Evolutionary conservation across 2,329 filamentous ascomycete genomes (phyloP).

Genomic region (Aspergillus versicolor): DNA sequence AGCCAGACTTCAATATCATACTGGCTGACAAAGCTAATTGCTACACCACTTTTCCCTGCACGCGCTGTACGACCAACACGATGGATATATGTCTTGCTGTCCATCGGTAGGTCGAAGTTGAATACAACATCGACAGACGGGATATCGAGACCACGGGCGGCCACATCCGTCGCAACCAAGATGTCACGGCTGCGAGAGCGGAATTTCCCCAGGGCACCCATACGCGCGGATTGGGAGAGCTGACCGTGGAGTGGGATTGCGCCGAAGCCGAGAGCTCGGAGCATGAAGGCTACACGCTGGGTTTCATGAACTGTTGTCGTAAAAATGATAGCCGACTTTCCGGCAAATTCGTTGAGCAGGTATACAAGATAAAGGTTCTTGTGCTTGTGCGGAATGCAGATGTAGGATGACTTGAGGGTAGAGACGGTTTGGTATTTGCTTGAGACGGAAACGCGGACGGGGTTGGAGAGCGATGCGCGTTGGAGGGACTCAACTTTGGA

Average conservation of each 20-base stretch:
- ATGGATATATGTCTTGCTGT: constrained; percentile 89
- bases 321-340: constrained; percentile 88
- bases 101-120: constrained; percentile 79
- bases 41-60: constrained; percentile 79
- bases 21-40: constrained; percentile 79
- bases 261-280: constrained; percentile 80
- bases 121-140: constrained; percentile 85
- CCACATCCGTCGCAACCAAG: constrained; percentile 88
- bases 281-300: constrained; percentile 77
- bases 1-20: constrained; percentile 81
- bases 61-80: constrained; percentile 84
- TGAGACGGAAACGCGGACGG: constrained; percentile 77
- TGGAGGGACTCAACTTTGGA: constrained; percentile 92
- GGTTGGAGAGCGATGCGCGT: constrained; percentile 81
- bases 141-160: constrained; percentile 87
- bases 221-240: constrained; percentile 79
- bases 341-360: constrained; percentile 79
- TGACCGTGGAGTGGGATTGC: constrained; percentile 93
- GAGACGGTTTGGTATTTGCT: constrained; percentile 90
- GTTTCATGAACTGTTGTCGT: constrained; percentile 89
- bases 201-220: constrained; percentile 91
- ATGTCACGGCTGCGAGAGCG: constrained; percentile 76
- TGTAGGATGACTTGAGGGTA: constrained; percentile 79
- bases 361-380: constrained; percentile 91
- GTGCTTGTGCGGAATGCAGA: constrained; percentile 80